Evolutionary conservation across 768 basidiomycete species (phyloP), one percentile per base, ranked within the genome.

Genomic region (Chalciporus piperatus): DNA sequence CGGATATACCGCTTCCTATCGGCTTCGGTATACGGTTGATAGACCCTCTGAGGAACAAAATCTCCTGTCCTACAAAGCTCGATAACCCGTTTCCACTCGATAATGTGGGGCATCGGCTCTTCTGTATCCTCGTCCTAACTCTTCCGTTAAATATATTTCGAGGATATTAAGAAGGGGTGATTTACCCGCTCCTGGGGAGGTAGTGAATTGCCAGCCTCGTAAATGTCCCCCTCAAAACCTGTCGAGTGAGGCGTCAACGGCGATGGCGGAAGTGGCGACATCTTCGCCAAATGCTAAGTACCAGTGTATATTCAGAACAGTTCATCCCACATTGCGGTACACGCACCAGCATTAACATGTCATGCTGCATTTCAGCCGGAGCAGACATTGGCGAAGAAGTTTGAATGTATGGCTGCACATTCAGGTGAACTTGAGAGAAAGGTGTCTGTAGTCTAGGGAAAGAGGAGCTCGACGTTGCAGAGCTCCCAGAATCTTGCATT

Each of bases 1-100:
- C 82, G 83, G 22, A 90, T 87, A 56, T 90, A 91, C 19, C 89
- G 83, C 35, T 82, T 81, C 33, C 81, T 77, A 66, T 90, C 88
- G 52, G 85, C 87, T 48, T 81, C 83, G 3, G 89, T 89, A 61
- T 87, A 83, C 2, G 89, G 89, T 56, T 80, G 80, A 63, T 90
- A 91, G 68, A 86, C 82, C 27, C 58, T 69, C 64, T 91, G 89
- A 10, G 85, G 87, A 13, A 91, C 68, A 60, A 87, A 84, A n/a
- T 74, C 73, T 1, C 75, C 72, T 22, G 69, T 68, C 37, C 62
- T 56, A 25, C 67, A 67, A 2, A 10, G 32, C 1, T 55, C 55
- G 30, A 43, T 41, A 4, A 60, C 54, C 28, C 41, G 44, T 22
- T 62, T 69, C 68, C 69, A 69, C 17, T 58, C 52, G 23, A 55